Percentiles rank a stretch among this genome's conserved stretches.
Evolutionary conservation across 1,284 basidiomycete genomes (phyloP).

Genomic region (Apiotrichum laibachii): DNA sequence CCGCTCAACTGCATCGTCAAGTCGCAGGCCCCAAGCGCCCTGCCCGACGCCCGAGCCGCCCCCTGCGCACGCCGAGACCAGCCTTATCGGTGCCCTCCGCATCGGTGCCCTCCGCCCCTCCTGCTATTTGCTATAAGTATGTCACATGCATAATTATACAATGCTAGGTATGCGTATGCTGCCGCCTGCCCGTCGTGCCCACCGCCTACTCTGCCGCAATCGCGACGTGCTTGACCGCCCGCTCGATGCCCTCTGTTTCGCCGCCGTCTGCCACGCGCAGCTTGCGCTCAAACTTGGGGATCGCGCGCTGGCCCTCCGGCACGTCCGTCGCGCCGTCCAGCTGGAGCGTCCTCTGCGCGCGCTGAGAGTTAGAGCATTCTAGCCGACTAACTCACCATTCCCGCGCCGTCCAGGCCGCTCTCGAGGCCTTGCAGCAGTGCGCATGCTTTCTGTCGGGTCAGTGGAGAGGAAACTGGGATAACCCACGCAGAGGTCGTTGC

Average conservation of each 20-base stretch:
- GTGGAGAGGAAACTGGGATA: not conserved
- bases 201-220: constrained; percentile 16
- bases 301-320: constrained; percentile 46
- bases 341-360: not conserved
- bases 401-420: constrained; percentile 62
- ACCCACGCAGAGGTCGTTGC: constrained; percentile 72
- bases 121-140: not conserved
- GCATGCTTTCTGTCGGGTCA: constrained; percentile 67
- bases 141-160: constrained; percentile 1
- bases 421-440: constrained; percentile 87
- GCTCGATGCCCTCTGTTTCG: constrained; percentile 40
- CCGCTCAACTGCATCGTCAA: no score
- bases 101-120: no score
- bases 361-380: not conserved
- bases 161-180: not conserved
- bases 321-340: constrained; percentile 13
- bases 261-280: constrained; percentile 13
- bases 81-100: no score
- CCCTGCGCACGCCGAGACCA: no score
- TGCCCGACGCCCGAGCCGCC: no score
- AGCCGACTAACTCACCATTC: constrained; percentile 56
- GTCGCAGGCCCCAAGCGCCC: no score
- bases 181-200: not conserved
- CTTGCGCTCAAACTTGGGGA: constrained; percentile 48
- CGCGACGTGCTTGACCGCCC: constrained; percentile 32